A percentile compares a stretch with the other conserved stretches of the same genome.
Evolutionary conservation across 768 basidiomycete genomes (phyloP).

Genomic region (Collybiopsis luxurians): DNA sequence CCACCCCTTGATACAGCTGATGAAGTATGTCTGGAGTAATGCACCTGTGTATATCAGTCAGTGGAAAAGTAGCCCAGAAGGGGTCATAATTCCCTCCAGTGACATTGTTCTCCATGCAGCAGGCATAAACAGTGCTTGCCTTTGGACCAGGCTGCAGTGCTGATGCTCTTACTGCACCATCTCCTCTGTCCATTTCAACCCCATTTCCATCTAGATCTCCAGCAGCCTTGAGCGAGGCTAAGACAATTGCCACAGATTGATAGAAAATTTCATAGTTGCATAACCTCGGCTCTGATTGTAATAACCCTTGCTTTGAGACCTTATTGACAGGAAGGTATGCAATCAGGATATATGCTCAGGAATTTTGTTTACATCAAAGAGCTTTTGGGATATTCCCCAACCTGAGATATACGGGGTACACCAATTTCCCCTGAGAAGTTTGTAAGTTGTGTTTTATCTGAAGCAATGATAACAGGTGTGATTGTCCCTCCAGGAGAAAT

Average conservation of each 20-base stretch:
- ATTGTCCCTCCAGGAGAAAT: background rate
- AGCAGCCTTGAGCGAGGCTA: too few relatives aligned
- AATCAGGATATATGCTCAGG: constrained; percentile 7
- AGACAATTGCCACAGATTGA: background rate
- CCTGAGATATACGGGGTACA: constrained; percentile 32
- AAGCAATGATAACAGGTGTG: background rate
- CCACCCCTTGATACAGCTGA: background rate
- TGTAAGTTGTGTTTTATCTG: constrained; percentile 31
- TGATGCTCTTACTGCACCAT: too few relatives aligned
- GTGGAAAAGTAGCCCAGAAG: background rate
- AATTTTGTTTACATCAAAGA: background rate
- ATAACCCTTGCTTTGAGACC: background rate
- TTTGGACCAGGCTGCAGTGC: too few relatives aligned
- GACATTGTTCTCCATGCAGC: background rate
- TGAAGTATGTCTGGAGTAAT: background rate
- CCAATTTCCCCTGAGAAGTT: constrained; percentile 23
- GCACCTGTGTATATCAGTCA: background rate
- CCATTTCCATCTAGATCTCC: constrained; percentile 9
- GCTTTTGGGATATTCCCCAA: constrained; percentile 28
- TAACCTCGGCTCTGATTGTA: too few relatives aligned
- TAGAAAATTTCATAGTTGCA: too few relatives aligned
- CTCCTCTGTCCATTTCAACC: constrained; percentile 13
- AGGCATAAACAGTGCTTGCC: too few relatives aligned
- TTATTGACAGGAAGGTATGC: constrained; percentile 14
- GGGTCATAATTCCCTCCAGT: background rate